Conservation (phyloP, 495 filamentous ascomycete species). For the Penicillium argentinense region DNA sequence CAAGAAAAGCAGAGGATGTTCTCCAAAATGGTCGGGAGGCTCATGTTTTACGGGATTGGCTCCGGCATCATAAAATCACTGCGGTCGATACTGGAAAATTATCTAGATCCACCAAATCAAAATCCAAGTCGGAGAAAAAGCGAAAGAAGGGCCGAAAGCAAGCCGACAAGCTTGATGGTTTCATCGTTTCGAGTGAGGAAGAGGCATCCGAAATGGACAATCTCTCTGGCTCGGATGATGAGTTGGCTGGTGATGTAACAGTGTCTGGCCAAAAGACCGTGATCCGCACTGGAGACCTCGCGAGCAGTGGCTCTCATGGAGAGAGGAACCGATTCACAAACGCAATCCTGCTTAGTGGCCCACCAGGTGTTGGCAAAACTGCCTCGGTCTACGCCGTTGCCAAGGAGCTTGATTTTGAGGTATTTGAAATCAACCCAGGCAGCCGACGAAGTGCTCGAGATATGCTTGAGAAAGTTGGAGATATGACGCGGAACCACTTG, state of each 20-base stretch:
- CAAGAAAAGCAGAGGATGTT: constrained; percentile 64
- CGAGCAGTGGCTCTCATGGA: constrained; percentile 25
- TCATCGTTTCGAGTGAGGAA: constrained; percentile 82
- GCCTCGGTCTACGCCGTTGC: constrained; percentile 93
- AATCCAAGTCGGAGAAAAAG: constrained; percentile 43
- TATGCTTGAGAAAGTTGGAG: constrained; percentile 85
- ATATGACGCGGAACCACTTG: constrained; percentile 95
- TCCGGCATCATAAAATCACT: constrained; percentile 70
- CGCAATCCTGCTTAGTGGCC: constrained; percentile 83
- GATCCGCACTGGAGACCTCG: constrained; percentile 56
- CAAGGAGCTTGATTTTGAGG: constrained; percentile 88
- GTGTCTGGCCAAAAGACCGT: constrained; percentile 59
- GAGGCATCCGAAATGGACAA: constrained; percentile 75
- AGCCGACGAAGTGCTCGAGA: constrained; percentile 85
- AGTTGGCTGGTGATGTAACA: constrained; percentile 39
- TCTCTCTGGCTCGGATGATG: constrained; percentile 64
- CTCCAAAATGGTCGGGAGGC: constrained; percentile 75
- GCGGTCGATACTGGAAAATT: constrained; percentile 64
- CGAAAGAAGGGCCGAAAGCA: constrained; percentile 71
- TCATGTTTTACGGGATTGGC: constrained; percentile 76
- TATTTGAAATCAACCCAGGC: constrained; percentile 91
- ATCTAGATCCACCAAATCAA: constrained; percentile 42
- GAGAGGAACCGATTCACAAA: constrained; percentile 52
- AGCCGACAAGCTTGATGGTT: constrained; percentile 71
- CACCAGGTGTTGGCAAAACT: constrained; percentile 89